Conservation (phyloP, 129 eudicot genomes). For the Pittosporum tobira region DNA sequence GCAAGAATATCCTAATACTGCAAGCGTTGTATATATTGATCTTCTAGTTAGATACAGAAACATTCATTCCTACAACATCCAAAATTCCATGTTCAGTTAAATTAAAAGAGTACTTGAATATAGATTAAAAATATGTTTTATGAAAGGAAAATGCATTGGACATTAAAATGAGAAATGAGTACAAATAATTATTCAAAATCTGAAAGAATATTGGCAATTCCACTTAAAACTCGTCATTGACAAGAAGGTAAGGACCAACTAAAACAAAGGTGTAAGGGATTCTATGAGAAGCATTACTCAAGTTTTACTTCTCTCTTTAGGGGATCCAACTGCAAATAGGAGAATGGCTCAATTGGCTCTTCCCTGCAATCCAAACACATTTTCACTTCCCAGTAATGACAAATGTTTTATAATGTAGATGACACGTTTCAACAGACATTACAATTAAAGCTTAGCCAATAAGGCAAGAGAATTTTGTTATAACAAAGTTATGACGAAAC, state of each 20-base stretch:
- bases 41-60: too few species aligned
- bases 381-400: neutral
- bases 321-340: constrained; percentile 79
- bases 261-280: neutral
- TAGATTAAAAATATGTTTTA: neutral
- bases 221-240: too few species aligned
- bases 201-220: too few species aligned
- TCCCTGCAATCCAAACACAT: constrained; percentile 50
- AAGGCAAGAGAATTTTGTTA: too few species aligned
- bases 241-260: neutral
- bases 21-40: too few species aligned
- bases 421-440: neutral
- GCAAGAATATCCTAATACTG: too few species aligned
- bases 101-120: neutral
- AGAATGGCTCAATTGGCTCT: constrained; percentile 86
- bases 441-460: neutral
- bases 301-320: constrained; percentile 73
- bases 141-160: too few species aligned
- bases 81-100: neutral
- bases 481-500: too few species aligned
- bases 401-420: neutral
- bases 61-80: too few species aligned
- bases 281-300: constrained; percentile 25
- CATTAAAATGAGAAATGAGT: too few species aligned
- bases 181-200: neutral